Conservation (phyloP, 129 eudicot species). For the Arctium minus region DNA sequence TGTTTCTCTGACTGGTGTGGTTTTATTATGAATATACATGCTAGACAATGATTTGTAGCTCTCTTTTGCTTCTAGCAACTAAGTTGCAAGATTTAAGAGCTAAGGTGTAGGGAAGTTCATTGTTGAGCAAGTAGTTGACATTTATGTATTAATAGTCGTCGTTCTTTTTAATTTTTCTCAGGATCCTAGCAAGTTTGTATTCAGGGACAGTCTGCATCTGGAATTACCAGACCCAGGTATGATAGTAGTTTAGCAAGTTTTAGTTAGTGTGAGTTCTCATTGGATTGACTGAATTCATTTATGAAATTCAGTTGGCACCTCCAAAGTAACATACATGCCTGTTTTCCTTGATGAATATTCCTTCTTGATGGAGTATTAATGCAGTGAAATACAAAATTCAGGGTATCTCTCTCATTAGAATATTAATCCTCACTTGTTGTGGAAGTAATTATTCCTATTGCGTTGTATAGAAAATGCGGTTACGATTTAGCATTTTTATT, state of each 20-base stretch:
- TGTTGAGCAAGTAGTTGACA: not conserved
- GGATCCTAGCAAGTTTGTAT: slow-evolving; percentile 86
- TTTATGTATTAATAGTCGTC: slow-evolving; percentile 1
- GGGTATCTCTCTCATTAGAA: slow-evolving; percentile 12
- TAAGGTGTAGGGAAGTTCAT: not conserved
- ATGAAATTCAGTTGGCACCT: not conserved
- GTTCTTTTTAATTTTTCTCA: slow-evolving; percentile 23
- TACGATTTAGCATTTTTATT: not conserved
- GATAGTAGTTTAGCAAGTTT: not conserved
- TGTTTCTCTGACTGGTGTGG: not conserved
- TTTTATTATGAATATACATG: not conserved
- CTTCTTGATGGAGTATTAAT: not conserved
- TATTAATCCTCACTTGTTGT: not conserved
- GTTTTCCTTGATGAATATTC: slow-evolving; percentile 5
- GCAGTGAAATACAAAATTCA: not conserved
- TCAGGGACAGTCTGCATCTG: slow-evolving; percentile 86
- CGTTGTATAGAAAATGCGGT: not conserved
- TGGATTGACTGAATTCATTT: not conserved
- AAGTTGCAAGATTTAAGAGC: not conserved
- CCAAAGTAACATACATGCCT: slow-evolving; percentile 8
- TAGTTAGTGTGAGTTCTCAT: not conserved
- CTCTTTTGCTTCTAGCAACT: not conserved
- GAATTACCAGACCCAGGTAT: slow-evolving; percentile 90
- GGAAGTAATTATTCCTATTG: not conserved
- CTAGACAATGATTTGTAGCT: not conserved